phyloP scores from a whole-genome alignment of 208 protist species.

The Trypanosoma boissoni region DNA sequence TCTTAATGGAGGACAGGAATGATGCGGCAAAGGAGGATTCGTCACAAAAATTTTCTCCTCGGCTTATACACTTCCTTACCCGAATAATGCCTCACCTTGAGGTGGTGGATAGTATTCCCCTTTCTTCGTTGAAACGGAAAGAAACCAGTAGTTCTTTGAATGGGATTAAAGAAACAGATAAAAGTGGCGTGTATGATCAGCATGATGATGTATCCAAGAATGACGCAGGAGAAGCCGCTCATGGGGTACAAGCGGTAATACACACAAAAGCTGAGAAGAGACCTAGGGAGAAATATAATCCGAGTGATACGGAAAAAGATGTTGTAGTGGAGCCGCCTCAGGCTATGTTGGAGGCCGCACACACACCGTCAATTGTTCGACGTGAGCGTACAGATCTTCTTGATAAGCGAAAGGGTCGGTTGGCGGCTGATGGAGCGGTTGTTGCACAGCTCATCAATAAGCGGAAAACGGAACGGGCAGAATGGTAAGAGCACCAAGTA shows the following conservation, averaged over 20 bases:
- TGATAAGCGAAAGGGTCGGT: constrained; percentile 15
- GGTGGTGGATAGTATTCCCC: constrained; percentile 13
- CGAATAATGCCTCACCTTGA: constrained; percentile 12
- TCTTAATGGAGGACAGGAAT: constrained; percentile 31
- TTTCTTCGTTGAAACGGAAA: constrained; percentile 1
- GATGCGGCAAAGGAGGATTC: constrained; percentile 1
- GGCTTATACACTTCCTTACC: neutral
- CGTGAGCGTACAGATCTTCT: constrained; percentile 53
- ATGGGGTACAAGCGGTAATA: neutral
- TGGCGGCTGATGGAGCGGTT: constrained; percentile 31
- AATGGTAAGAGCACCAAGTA: constrained; percentile 38
- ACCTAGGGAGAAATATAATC: neutral
- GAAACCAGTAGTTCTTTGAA: neutral
- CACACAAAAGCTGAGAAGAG: neutral
- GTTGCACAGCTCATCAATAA: constrained; percentile 37
- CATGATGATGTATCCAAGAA: neutral
- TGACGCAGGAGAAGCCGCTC: neutral
- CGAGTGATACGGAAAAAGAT: constrained; percentile 50
- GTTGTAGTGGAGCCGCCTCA: constrained; percentile 45
- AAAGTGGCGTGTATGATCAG: neutral
- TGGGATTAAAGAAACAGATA: neutral
- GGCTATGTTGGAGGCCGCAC: constrained; percentile 23
- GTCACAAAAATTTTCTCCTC: neutral
- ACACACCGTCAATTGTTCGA: constrained; percentile 53
- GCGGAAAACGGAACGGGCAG: constrained; percentile 22